These are phyloP conservation scores for Protomyces inundatus DNA, from an alignment of 1,139 yeast species.

Conservation along the genomic window DNA sequence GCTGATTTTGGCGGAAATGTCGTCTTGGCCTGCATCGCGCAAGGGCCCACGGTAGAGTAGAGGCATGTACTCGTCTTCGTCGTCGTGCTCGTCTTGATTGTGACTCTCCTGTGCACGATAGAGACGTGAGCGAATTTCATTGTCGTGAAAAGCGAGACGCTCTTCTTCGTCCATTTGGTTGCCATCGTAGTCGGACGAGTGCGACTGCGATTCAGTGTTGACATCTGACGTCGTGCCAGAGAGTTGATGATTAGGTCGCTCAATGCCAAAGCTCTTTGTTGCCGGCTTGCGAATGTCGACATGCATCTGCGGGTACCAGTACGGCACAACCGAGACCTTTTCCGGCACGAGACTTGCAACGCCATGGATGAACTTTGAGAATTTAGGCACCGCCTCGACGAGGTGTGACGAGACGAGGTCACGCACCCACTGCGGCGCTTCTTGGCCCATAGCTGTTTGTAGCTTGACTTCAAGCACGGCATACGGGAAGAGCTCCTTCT, in stretches of 20 bases:
- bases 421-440: slow-evolving; percentile 96
- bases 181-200: slow-evolving; percentile 40
- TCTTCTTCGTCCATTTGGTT: slow-evolving; percentile 40
- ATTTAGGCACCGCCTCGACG: slow-evolving; percentile 97
- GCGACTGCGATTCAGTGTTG: slow-evolving; percentile 40
- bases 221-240: slow-evolving; percentile 39
- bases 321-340: slow-evolving; percentile 75
- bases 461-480: slow-evolving; percentile 95
- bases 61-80: slow-evolving; percentile 22
- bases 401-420: slow-evolving; percentile 85
- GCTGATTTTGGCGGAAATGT: slow-evolving; percentile 6
- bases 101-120: slow-evolving; percentile 8
- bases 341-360: slow-evolving; percentile 83
- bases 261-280: slow-evolving; percentile 59
- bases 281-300: slow-evolving; percentile 90
- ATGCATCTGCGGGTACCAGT: slow-evolving; percentile 98
- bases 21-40: slow-evolving; percentile 16
- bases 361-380: slow-evolving; percentile 94
- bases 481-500: slow-evolving; percentile 88
- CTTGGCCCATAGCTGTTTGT: slow-evolving; percentile 97
- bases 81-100: slow-evolving; percentile 20
- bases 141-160: slow-evolving; percentile 33
- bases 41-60: slow-evolving; percentile 12
- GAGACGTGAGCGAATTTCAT: slow-evolving; percentile 14
- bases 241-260: slow-evolving; percentile 46